phyloP scores from a whole-genome alignment of 1,284 basidiomycete species.

The Cryptococcus sp. region DNA sequence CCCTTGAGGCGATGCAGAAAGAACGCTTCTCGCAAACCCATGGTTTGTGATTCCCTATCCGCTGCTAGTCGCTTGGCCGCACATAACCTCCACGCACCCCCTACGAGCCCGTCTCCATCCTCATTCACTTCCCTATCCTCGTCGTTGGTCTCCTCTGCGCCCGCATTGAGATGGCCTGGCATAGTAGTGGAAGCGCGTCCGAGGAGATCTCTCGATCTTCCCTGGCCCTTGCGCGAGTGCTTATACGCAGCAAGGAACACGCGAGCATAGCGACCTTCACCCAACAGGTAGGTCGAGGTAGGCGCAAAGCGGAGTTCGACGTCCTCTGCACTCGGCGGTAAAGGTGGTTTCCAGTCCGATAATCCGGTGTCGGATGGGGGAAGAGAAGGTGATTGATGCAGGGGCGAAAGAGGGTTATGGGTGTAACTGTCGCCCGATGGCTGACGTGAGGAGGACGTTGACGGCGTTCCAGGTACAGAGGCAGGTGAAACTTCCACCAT shows the following conservation, averaged over 20 bases:
- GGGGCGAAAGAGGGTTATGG: slow-evolving; percentile 31
- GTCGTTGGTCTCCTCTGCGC: slow-evolving; percentile 4
- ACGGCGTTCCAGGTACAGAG: not conserved
- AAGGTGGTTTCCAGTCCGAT: slow-evolving; percentile 36
- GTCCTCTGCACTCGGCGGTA: slow-evolving; percentile 36
- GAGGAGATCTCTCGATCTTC: slow-evolving; percentile 8
- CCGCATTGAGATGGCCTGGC: not conserved
- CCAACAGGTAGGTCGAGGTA: slow-evolving; percentile 47
- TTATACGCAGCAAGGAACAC: slow-evolving; percentile 54
- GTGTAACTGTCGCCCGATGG: slow-evolving; percentile 18
- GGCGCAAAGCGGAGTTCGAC: slow-evolving; percentile 44
- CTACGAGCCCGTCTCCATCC: slow-evolving; percentile 21
- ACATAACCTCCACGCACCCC: slow-evolving; percentile 51
- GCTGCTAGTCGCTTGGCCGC: slow-evolving; percentile 54
- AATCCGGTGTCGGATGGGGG: slow-evolving; percentile 17
- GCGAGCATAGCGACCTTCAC: slow-evolving; percentile 54
- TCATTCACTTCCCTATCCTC: slow-evolving; percentile 17
- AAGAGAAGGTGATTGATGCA: slow-evolving; percentile 46
- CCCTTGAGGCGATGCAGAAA: slow-evolving; percentile 52
- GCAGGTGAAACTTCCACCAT: not conserved
- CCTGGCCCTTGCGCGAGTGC: slow-evolving; percentile 13
- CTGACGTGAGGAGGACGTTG: slow-evolving; percentile 2
- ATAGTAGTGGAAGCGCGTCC: not conserved
- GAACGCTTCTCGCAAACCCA: slow-evolving; percentile 56
- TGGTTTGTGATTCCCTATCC: slow-evolving; percentile 54